phyloP scores from a whole-genome alignment of 495 filamentous ascomycete species.

The Penicillium macrosclerotiorum region DNA sequence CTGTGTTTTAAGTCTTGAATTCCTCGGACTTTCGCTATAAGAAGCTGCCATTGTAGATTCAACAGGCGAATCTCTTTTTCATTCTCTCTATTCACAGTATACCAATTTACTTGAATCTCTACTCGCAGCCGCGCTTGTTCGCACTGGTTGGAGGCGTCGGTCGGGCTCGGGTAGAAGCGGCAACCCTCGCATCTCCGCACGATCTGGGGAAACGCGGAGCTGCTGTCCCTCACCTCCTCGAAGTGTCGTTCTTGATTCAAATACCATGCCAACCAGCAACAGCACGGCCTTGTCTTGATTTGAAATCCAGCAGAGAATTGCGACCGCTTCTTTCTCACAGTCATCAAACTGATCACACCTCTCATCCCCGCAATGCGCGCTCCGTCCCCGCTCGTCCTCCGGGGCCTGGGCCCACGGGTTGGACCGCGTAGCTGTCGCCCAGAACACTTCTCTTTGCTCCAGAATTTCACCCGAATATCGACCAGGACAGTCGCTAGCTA shows the following conservation, averaged over 20 bases:
- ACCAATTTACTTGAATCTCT: too few species aligned
- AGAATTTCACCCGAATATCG: not conserved
- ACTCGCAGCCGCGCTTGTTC: too few species aligned
- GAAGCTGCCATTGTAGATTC: too few species aligned
- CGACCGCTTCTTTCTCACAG: not conserved
- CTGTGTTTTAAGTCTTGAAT: too few species aligned
- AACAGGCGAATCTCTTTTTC: too few species aligned
- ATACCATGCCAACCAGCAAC: not conserved
- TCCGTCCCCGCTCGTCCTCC: constrained; percentile 36
- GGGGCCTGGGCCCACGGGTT: constrained; percentile 30
- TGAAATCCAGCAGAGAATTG: not conserved
- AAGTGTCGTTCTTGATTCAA: constrained; percentile 1
- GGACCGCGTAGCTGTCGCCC: constrained; percentile 11
- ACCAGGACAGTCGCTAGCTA: constrained; percentile 53
- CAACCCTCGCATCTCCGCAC: constrained; percentile 43
- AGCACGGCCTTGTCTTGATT: not conserved
- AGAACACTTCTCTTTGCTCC: constrained; percentile 6
- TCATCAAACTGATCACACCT: not conserved
- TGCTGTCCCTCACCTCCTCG: constrained; percentile 12
- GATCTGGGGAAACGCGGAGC: constrained; percentile 24
- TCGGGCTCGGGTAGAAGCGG: constrained; percentile 39
- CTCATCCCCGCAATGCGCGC: constrained; percentile 39
- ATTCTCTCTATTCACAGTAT: too few species aligned
- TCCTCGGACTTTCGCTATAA: too few species aligned
- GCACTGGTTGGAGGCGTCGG: constrained; percentile 7